Percentiles rank a stretch among this genome's conserved stretches.
Conservation (phyloP, 495 filamentous ascomycete species). For the Hyaloscypha finlandica region DNA sequence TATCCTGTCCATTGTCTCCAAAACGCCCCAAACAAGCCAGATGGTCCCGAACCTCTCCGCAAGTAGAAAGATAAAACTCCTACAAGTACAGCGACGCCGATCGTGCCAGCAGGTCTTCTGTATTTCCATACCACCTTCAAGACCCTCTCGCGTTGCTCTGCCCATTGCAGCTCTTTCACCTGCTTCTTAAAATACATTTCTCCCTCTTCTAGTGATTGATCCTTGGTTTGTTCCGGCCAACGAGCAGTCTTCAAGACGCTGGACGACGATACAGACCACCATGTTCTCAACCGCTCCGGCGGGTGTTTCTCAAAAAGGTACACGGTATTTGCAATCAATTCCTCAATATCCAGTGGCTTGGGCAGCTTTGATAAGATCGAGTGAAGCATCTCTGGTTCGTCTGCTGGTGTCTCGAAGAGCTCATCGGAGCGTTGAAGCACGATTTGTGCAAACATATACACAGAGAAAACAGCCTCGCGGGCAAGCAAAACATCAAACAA, state of each 20-base stretch:
- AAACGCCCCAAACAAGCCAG: slow-evolving; percentile 26
- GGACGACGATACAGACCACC: slow-evolving; percentile 67
- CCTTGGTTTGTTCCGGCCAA: slow-evolving; percentile 40
- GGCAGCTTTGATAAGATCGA: slow-evolving; percentile 86
- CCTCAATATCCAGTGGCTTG: slow-evolving; percentile 78
- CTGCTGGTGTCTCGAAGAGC: slow-evolving; percentile 74
- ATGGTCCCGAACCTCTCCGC: slow-evolving; percentile 15
- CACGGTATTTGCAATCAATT: slow-evolving; percentile 64
- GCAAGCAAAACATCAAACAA: slow-evolving; percentile 91
- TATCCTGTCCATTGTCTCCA: slow-evolving; percentile 28
- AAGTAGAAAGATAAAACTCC: slow-evolving; percentile 59
- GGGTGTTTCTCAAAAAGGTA: slow-evolving; percentile 65
- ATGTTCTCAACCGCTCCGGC: slow-evolving; percentile 71
- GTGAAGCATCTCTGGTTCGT: slow-evolving; percentile 95
- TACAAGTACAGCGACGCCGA: slow-evolving; percentile 65
- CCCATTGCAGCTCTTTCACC: slow-evolving; percentile 62
- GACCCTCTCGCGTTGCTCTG: slow-evolving; percentile 58
- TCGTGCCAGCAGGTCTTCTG: slow-evolving; percentile 52
- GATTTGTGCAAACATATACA: slow-evolving; percentile 92
- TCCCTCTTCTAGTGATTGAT: slow-evolving; percentile 61
- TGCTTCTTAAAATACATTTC: slow-evolving; percentile 67
- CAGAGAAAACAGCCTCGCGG: slow-evolving; percentile 75
- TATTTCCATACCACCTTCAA: slow-evolving; percentile 59
- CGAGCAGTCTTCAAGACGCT: slow-evolving; percentile 86
- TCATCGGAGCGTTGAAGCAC: slow-evolving; percentile 77